Conservation (phyloP, 2,329 filamentous ascomycete genomes). For the Massarina eburnea region DNA sequence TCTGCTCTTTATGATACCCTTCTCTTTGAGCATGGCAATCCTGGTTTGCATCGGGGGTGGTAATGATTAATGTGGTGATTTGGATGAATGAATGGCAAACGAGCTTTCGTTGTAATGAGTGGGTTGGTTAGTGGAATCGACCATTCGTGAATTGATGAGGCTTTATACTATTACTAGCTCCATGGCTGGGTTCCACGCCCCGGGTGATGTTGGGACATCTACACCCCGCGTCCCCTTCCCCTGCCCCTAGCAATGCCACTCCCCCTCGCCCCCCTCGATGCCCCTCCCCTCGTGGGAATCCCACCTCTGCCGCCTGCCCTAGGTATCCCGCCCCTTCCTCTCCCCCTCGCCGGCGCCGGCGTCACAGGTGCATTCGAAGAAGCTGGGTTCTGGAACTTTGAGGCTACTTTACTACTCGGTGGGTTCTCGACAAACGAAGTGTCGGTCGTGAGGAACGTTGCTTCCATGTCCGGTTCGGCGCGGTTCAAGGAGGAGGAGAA, state of each 20-base stretch:
- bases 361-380: constrained; percentile 25
- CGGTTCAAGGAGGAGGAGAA: constrained; percentile 22
- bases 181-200: too few species aligned
- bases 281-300: constrained; percentile 38
- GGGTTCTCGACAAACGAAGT: constrained; percentile 90
- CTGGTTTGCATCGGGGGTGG: constrained; percentile 20
- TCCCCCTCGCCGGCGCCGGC: constrained; percentile 23
- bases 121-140: background rate
- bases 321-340: constrained; percentile 41
- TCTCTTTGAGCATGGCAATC: constrained; percentile 22
- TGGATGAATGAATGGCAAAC: too few species aligned
- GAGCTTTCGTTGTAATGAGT: background rate
- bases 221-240: constrained; percentile 36
- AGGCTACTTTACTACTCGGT: constrained; percentile 54
- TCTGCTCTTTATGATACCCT: constrained; percentile 33
- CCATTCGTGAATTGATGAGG: background rate
- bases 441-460: constrained; percentile 91
- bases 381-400: constrained; percentile 43
- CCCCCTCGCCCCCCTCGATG: constrained; percentile 31
- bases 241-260: constrained; percentile 42
- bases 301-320: constrained; percentile 34
- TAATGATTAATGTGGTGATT: constrained; percentile 8
- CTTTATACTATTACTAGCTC: constrained; percentile 10
- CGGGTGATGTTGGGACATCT: too few species aligned
- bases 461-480: constrained; percentile 60